phyloP scores from a whole-genome alignment of 2,329 filamentous ascomycete genomes.

The Alternaria burnsii region DNA sequence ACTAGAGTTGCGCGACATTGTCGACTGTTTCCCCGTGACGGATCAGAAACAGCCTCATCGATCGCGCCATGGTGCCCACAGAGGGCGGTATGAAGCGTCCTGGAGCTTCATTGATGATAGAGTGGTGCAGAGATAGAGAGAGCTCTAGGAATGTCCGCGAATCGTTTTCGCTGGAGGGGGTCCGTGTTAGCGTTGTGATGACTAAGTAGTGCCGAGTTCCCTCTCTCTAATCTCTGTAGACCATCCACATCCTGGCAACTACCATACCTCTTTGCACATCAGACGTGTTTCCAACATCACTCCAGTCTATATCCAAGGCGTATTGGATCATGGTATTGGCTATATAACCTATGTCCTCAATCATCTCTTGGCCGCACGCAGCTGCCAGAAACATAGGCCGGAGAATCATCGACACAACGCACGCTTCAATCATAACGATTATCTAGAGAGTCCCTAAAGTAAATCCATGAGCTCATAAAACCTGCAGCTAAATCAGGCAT shows the following conservation, averaged over 20 bases:
- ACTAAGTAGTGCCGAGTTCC: neutral
- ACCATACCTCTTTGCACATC: no score
- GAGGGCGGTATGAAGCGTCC: slow-evolving; percentile 19
- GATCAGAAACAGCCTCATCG: slow-evolving; percentile 76
- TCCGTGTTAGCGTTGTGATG: slow-evolving; percentile 25
- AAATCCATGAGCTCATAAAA: no score
- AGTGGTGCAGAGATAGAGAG: neutral
- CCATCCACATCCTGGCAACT: neutral
- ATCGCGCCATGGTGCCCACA: slow-evolving; percentile 35
- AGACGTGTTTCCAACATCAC: neutral
- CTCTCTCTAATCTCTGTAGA: neutral
- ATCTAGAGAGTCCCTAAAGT: no score
- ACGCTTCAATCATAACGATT: no score
- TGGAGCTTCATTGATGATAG: slow-evolving; percentile 27
- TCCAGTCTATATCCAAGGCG: no score
- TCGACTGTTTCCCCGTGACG: slow-evolving; percentile 91
- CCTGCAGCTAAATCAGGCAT: no score
- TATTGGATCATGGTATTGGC: no score
- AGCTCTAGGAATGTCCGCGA: slow-evolving; percentile 4
- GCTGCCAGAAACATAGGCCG: no score
- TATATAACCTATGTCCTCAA: no score
- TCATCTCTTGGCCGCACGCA: no score
- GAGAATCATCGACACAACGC: no score
- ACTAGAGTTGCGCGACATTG: slow-evolving; percentile 83
- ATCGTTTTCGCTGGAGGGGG: slow-evolving; percentile 13